Base-by-base conservation (phyloP, 805 yeast genomes). In the Pichia cabralensis region DNA sequence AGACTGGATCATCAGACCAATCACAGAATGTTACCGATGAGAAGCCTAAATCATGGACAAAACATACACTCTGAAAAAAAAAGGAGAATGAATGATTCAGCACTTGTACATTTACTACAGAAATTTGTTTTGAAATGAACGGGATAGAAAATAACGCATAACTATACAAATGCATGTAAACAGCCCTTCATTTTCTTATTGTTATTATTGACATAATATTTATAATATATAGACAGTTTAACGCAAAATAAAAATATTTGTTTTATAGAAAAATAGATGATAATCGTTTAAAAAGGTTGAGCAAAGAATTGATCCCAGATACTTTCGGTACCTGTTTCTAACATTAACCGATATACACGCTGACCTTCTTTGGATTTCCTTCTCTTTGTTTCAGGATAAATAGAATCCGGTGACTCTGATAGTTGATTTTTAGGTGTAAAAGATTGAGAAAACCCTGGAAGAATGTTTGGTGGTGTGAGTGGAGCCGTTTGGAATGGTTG, bases 31-130 rank as follows among this genome's bases (percentile, higher is more conserved):
- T n/a, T 16, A 12, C 13, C 8, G 30, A 30, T 10, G 15, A 31
- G 14, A 35, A 22, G 13, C 31, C 40, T 11, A 37, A 29, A 16
- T n/a, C n/a, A 8, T 37, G 40, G 40, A 32, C 26, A 8, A 37
- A 26, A 18, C 40, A 37, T 22, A 31, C 33, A 13, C 21, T 37
- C 6, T 37, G 25, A 24, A 7, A 33, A 32, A 21, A 39, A 47
- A 12, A 49, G 45, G 13, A 50, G 48, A 1, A 59, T 55, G 48
- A 76, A 74, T 44, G 72, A 71, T 44, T 74, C 80, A 34, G 75
- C 83, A 81, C 84, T 77, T 22, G 78, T 75, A 18, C 75, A 62
- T 36, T 77, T 83, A 3, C 72, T 67, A 4, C 80, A n/a, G n/a
- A n/a, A n/a, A n/a, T n/a, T n/a, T n/a, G n/a, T n/a, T n/a, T n/a